These are phyloP conservation scores for Candida maris DNA, from an alignment of 805 yeast species.

Conservation along the genomic window DNA sequence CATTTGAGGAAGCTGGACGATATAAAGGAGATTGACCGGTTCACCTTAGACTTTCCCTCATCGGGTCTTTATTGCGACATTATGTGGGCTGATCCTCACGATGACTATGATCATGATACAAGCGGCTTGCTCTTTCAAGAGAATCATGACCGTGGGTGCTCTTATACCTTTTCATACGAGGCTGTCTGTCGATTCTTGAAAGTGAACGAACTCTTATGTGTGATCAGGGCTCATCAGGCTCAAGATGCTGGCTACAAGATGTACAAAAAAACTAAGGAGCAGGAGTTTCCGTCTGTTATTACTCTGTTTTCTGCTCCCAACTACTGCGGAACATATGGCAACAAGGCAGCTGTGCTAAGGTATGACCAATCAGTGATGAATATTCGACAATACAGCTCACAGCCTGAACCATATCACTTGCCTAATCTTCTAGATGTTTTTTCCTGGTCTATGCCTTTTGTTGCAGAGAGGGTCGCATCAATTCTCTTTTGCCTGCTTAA, in stretches of 20 bases:
- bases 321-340: constrained; percentile 86
- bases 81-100: constrained; percentile 96
- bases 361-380: constrained; percentile 92
- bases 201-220: constrained; percentile 71
- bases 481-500: constrained; percentile 86
- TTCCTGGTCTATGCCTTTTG: constrained; percentile 96
- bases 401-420: constrained; percentile 95
- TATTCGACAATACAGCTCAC: constrained; percentile 86
- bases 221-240: constrained; percentile 95
- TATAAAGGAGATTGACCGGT: constrained; percentile 66
- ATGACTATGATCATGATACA: constrained; percentile 58
- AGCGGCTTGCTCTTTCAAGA: constrained; percentile 48
- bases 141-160: constrained; percentile 81
- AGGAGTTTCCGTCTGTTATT: constrained; percentile 86
- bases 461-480: constrained; percentile 93
- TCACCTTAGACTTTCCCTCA: constrained; percentile 84
- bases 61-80: constrained; percentile 91
- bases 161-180: constrained; percentile 80
- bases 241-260: constrained; percentile 97
- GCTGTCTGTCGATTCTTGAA: constrained; percentile 80
- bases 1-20: constrained; percentile 70
- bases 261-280: constrained; percentile 77
- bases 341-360: constrained; percentile 91
- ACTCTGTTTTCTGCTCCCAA: constrained; percentile 96
- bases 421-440: constrained; percentile 97